Conservation (phyloP, 768 basidiomycete genomes). For the Lactarius hatsudake region DNA sequence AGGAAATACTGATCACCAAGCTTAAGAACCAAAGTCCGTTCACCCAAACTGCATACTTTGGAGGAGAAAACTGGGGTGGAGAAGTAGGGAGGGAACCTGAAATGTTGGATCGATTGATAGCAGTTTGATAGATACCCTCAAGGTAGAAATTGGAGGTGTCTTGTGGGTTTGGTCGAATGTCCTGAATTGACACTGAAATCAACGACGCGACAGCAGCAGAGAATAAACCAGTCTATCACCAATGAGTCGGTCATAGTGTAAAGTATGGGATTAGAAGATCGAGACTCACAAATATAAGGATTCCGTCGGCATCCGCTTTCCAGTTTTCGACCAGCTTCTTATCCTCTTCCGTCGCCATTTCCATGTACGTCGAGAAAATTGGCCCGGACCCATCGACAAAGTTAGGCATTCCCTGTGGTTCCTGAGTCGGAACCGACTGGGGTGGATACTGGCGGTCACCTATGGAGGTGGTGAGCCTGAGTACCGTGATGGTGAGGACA, state of each 20-base stretch:
- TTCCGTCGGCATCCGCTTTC: neutral
- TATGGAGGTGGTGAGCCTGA: neutral
- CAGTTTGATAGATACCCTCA: neutral
- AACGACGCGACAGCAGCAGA: neutral
- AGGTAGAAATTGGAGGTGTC: neutral
- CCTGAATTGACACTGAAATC: neutral
- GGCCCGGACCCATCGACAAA: neutral
- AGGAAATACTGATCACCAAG: neutral
- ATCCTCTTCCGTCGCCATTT: neutral
- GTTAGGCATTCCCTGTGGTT: neutral
- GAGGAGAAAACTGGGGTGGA: neutral
- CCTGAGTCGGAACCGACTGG: neutral
- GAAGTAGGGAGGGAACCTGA: neutral
- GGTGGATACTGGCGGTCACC: neutral
- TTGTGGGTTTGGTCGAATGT: neutral
- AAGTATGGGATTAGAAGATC: neutral
- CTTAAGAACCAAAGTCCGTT: neutral
- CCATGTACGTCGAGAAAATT: neutral
- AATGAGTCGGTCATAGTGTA: neutral
- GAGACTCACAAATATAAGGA: neutral
- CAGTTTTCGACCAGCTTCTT: neutral
- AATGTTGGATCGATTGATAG: neutral
- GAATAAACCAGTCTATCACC: neutral
- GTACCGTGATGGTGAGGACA: neutral
- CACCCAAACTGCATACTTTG: neutral